Percentiles rank a stretch among this genome's conserved stretches.
Evolutionary conservation across 257 asterid species (phyloP).

Genomic region (Voacanga thouarsii): DNA sequence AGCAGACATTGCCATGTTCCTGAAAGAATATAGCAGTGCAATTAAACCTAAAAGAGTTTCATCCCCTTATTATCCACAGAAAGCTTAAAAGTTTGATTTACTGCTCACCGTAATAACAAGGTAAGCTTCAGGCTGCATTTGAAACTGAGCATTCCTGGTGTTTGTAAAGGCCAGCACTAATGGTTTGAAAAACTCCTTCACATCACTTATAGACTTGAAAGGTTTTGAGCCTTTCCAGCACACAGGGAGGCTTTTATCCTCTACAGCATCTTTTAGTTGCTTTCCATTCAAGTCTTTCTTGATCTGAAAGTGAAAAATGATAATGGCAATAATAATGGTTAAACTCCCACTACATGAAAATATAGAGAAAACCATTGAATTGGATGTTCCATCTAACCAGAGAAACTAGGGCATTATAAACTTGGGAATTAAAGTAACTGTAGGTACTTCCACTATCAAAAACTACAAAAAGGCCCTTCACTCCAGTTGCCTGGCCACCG

Average conservation of each 20-base stretch:
- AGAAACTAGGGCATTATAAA: constrained; percentile 28
- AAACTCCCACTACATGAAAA: neutral
- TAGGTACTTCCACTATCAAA: constrained; percentile 51
- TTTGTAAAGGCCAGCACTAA: constrained; percentile 50
- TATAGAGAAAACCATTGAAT: neutral
- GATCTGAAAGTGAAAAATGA: constrained; percentile 38
- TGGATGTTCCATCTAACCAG: constrained; percentile 29
- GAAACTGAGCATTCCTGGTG: constrained; percentile 44
- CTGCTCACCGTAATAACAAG: constrained; percentile 65
- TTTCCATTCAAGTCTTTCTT: constrained; percentile 34
- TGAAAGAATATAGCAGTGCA: constrained; percentile 26
- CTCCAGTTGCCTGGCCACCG: constrained; percentile 28
- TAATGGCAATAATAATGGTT: neutral
- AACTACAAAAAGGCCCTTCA: constrained; percentile 27
- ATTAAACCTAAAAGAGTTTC: neutral
- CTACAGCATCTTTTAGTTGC: constrained; percentile 39
- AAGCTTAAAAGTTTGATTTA: neutral
- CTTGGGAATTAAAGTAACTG: constrained; percentile 30
- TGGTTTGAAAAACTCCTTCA: constrained; percentile 58
- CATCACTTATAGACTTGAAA: constrained; percentile 58
- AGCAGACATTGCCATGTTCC: constrained; percentile 76
- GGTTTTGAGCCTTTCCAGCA: constrained; percentile 76
- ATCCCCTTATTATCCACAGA: neutral
- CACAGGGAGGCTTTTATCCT: constrained; percentile 67
- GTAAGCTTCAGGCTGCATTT: constrained; percentile 67